Evolutionary conservation across 371 early-diverging fungal genomes (phyloP).

Genomic region (Mucor lusitanicus): DNA sequence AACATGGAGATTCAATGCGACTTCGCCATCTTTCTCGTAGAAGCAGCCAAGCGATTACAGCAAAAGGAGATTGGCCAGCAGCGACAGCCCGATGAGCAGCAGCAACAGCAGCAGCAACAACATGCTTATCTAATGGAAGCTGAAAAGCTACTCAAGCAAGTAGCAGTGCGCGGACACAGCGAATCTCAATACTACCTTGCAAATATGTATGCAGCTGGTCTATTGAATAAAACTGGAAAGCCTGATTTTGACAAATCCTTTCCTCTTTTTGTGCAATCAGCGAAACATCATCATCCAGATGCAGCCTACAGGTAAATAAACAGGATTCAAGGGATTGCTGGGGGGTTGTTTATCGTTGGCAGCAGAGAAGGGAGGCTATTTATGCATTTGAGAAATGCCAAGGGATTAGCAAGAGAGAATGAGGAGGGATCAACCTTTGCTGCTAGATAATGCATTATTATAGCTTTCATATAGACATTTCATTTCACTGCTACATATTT

Average conservation of each 20-base stretch:
- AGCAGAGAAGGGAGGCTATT: not conserved
- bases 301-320: slow-evolving; percentile 55
- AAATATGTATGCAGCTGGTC: slow-evolving; percentile 61
- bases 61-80: not conserved
- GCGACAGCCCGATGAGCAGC: not conserved
- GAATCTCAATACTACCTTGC: slow-evolving; percentile 65
- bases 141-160: slow-evolving; percentile 53
- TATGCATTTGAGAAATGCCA: not conserved
- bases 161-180: slow-evolving; percentile 58
- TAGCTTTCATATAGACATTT: not conserved
- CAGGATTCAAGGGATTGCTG: not conserved
- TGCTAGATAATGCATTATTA: slow-evolving; percentile 1
- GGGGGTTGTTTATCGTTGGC: not conserved
- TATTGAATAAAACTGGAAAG: slow-evolving; percentile 42
- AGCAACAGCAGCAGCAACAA: not conserved
- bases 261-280: slow-evolving; percentile 64
- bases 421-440: not conserved
- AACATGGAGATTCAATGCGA: slow-evolving; percentile 76
- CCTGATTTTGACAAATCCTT: slow-evolving; percentile 68
- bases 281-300: slow-evolving; percentile 66
- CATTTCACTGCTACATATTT: slow-evolving; percentile 6
- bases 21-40: slow-evolving; percentile 74
- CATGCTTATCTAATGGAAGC: slow-evolving; percentile 53
- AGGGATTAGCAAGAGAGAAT: not conserved
- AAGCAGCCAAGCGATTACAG: slow-evolving; percentile 54